Conservation (phyloP, 1,139 yeast species). For the Oligophagozyma castellii region DNA sequence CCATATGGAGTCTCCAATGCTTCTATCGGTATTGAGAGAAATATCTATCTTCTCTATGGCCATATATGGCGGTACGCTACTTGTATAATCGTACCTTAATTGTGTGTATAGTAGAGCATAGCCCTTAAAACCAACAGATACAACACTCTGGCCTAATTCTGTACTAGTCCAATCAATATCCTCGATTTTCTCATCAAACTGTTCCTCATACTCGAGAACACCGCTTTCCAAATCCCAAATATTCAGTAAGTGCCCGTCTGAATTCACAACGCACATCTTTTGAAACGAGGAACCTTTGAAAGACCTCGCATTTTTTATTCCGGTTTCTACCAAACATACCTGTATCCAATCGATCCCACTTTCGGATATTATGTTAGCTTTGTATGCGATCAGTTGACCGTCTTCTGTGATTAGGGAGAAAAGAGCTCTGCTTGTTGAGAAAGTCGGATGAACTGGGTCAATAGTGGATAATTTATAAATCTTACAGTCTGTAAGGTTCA, state of each 20-base stretch:
- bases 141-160: constrained; percentile 51
- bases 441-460: constrained; percentile 49
- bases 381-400: constrained; percentile 46
- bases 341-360: constrained; percentile 37
- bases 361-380: constrained; percentile 25
- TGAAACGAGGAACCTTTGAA: constrained; percentile 65
- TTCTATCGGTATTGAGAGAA: constrained; percentile 57
- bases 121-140: constrained; percentile 63
- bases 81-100: constrained; percentile 78
- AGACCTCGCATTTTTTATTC: constrained; percentile 35
- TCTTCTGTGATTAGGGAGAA: constrained; percentile 41
- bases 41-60: constrained; percentile 65
- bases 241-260: constrained; percentile 35
- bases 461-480: constrained; percentile 43
- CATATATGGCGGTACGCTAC: constrained; percentile 61
- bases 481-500: constrained; percentile 12
- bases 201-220: constrained; percentile 48
- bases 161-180: constrained; percentile 64
- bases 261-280: constrained; percentile 60
- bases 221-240: constrained; percentile 69
- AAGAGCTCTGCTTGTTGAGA: constrained; percentile 30
- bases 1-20: constrained; percentile 85
- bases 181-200: constrained; percentile 23
- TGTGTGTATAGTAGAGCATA: constrained; percentile 63
- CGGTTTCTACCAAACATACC: constrained; percentile 38